These are phyloP conservation scores for Colletotrichum agaves DNA, from an alignment of 2,329 filamentous ascomycete species.

Conservation along the genomic window DNA sequence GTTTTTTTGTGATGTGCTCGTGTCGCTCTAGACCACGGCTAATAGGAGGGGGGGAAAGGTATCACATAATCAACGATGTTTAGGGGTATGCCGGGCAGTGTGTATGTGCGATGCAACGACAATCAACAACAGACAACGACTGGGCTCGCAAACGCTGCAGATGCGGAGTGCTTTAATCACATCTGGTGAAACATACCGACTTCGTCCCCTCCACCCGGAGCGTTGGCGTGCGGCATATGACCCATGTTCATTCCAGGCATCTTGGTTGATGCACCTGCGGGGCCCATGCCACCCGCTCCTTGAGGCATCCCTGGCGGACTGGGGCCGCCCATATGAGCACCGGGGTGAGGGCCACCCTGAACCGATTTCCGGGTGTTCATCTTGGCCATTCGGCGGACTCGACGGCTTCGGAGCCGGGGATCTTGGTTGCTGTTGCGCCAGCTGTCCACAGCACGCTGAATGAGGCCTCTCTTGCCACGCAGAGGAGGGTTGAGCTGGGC, in stretches of 20 bases:
- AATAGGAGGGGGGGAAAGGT: conserved; percentile 43
- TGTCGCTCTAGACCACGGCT: conserved; percentile 36
- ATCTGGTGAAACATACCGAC: conserved; percentile 99
- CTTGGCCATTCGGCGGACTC: conserved; percentile 96
- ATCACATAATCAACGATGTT: conserved; percentile 45
- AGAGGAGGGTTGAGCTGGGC: conserved; percentile 92
- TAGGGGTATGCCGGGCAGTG: conserved; percentile 37
- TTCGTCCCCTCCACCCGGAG: conserved; percentile 79
- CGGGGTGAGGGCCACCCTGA: conserved; percentile 66
- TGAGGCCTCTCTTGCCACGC: conserved; percentile 92
- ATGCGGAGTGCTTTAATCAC: conserved; percentile 64
- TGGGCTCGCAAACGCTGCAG: conserved; percentile 50
- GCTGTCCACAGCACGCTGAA: conserved; percentile 96
- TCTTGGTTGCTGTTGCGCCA: conserved; percentile 99
- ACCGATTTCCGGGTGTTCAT: conserved; percentile 87
- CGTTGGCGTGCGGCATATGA: conserved; percentile 76
- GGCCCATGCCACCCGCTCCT: conserved; percentile 70
- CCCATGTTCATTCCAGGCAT: conserved; percentile 77
- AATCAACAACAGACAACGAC: conserved; percentile 38
- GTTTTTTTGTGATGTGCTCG: conserved; percentile 34
- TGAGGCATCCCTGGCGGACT: conserved; percentile 72
- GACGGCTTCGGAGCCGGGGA: conserved; percentile 85
- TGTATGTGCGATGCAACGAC: conserved; percentile 41
- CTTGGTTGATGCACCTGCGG: conserved; percentile 65
- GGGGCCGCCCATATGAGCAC: conserved; percentile 74